Conservation (phyloP, 1,284 basidiomycete species). For the Moesziomyces sp. region DNA sequence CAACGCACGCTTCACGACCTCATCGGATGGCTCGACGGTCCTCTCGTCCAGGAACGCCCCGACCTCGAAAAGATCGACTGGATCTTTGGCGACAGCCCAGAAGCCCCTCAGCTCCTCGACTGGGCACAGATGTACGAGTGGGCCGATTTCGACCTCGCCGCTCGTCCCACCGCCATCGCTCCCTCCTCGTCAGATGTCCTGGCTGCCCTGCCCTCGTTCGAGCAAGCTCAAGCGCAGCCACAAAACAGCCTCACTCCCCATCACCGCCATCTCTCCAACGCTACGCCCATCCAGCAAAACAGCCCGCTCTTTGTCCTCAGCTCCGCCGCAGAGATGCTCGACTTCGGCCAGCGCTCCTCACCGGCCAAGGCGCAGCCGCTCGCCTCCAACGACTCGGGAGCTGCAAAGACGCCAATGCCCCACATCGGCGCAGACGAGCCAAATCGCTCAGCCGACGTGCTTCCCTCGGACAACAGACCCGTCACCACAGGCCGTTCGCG, state of each 20-base stretch:
- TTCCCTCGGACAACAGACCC: neutral
- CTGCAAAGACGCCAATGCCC: too few relatives aligned
- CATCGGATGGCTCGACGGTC: conserved; percentile 20
- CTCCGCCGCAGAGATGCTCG: conserved; percentile 20
- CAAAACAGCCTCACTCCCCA: neutral
- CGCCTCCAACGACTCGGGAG: neutral
- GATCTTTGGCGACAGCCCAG: conserved; percentile 21
- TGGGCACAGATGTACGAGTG: conserved; percentile 17
- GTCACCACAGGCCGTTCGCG: conserved; percentile 11
- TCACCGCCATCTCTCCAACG: conserved; percentile 2
- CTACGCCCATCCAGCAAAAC: neutral
- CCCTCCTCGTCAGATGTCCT: neutral
- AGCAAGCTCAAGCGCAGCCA: neutral
- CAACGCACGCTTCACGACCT: conserved; percentile 11
- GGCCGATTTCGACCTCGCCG: conserved; percentile 8
- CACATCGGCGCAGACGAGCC: neutral
- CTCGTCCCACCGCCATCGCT: neutral
- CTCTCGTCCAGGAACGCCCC: neutral
- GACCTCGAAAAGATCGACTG: conserved; percentile 12
- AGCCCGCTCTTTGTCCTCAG: conserved; percentile 20
- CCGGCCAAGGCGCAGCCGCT: neutral
- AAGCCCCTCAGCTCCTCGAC: conserved; percentile 14
- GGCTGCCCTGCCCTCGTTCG: neutral
- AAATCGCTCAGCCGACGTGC: neutral
- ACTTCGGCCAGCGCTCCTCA: neutral